Base-by-base conservation (phyloP, 2,329 filamentous ascomycete genomes). In the Penicillium frequentans region DNA sequence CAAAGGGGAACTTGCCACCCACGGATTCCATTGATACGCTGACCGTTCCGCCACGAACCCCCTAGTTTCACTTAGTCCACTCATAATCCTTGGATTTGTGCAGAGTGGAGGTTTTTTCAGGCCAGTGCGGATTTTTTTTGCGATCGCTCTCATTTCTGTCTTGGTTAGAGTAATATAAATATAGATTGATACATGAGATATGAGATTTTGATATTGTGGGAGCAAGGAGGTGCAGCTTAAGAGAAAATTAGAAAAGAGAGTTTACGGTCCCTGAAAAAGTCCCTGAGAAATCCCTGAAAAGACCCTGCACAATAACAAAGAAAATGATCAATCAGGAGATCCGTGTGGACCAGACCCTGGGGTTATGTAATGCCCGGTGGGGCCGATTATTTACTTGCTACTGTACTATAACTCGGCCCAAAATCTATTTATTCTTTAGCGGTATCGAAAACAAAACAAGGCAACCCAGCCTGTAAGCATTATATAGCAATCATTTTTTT, bases 11-110 rank as follows among this genome's bases (percentile, higher is more conserved):
- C 50, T 50, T 53, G 50, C 48, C 52, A 57, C 46, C 39, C 49
- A 49, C 16, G 45, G 52, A 48, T 54, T 29, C 33, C 39, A 39
- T 23, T 49, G 26, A 47, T 42, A 42, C 35, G 16, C 35, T 19
- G 1, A 39, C 47, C 29, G 49, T 55, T 51, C 53, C 55, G 60
- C 60, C 60, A 58, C 55, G 55, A 60, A 60, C 55, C 37, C 58
- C 60, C 60, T 63, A 63, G 60, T 61, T 61, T 61, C 60, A 61
- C 54, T 51, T 35, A 42, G 19, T 47, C 49, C 54, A 52, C 46
- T 39, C 33, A 29, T 3, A 48, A 31, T 26, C 26, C 50, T 35
- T 3, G 39, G 39, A 26, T 16, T 24, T 45, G 24, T 27, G 26
- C 23, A 19, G 1, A 35, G 29, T 47, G 50, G 21, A 14, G 27